Conservation (phyloP, 148 eudicot species). For the Diospyros kaki region DNA sequence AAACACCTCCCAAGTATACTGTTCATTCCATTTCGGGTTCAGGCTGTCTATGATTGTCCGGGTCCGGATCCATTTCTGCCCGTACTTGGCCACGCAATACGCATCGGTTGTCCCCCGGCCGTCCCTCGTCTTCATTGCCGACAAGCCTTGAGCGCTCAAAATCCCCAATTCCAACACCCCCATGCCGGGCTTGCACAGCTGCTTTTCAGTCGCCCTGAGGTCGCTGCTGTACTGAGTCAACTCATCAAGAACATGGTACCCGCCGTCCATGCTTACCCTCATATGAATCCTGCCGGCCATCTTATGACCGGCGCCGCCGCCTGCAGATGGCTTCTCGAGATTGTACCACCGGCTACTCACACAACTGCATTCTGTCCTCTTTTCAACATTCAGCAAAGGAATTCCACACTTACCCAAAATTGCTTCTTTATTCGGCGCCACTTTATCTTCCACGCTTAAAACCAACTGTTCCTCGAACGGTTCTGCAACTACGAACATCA, state of each 20-base stretch:
- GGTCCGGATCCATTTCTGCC: conserved; percentile 19
- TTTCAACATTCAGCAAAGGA: neutral
- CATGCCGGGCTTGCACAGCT: neutral
- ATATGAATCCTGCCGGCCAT: conserved; percentile 11
- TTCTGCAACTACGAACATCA: conserved; percentile 20
- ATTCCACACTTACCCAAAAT: conserved; percentile 9
- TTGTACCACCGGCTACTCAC: conserved; percentile 13
- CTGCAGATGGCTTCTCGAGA: neutral
- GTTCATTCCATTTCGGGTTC: conserved; percentile 17
- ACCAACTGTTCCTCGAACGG: conserved; percentile 16
- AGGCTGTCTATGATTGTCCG: conserved; percentile 11
- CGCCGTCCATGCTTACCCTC: conserved; percentile 18
- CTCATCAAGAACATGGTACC: conserved; percentile 19
- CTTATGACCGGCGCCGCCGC: neutral
- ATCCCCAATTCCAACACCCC: conserved; percentile 18
- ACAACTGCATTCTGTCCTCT: neutral
- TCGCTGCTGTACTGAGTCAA: conserved; percentile 17
- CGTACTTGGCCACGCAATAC: conserved; percentile 17
- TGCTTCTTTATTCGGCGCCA: conserved; percentile 11
- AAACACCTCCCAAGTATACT: conserved; percentile 17
- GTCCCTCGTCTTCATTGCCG: conserved; percentile 13
- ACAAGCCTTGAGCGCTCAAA: conserved; percentile 12
- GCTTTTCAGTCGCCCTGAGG: neutral
- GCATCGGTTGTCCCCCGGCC: conserved; percentile 8
- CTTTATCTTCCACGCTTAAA: conserved; percentile 10